Percentiles rank a stretch among this genome's conserved stretches.
Conservation (phyloP, 148 eudicot genomes). For the Chenopodium suecicum region DNA sequence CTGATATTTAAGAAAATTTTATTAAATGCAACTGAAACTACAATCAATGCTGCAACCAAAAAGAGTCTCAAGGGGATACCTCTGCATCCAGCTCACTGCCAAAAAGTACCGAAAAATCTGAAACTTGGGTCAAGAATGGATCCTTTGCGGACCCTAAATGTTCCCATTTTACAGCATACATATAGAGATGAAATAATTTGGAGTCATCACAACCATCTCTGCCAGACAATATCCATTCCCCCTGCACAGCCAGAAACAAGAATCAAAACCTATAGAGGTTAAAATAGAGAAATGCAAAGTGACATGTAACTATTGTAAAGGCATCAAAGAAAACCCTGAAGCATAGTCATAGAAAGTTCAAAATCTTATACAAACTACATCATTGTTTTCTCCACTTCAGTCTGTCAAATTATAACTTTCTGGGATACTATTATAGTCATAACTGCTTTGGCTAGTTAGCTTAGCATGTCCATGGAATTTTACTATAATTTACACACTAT, state of each 20-base stretch:
- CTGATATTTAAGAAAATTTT: slow-evolving; percentile 30
- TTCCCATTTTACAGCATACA: slow-evolving; percentile 73
- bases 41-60: background rate
- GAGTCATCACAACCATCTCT: slow-evolving; percentile 44
- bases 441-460: background rate
- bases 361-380: background rate
- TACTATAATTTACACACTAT: background rate
- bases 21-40: slow-evolving; percentile 12
- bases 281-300: background rate
- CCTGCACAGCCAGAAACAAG: slow-evolving; percentile 48
- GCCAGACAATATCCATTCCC: slow-evolving; percentile 94
- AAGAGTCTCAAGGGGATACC: slow-evolving; percentile 37
- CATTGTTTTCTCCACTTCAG: background rate
- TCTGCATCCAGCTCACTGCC: slow-evolving; percentile 99
- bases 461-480: background rate
- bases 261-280: background rate
- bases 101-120: slow-evolving; percentile 80
- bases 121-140: slow-evolving; percentile 75
- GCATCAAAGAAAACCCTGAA: slow-evolving; percentile 9
- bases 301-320: background rate
- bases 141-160: slow-evolving; percentile 78
- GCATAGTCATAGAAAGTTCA: background rate
- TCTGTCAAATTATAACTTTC: background rate
- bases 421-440: background rate
- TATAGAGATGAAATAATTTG: slow-evolving; percentile 58